Evolutionary conservation across 169 alveolate genomes (phyloP), one percentile per base, ranked within the genome.

Genomic region (Besnoitia besnoiti): DNA sequence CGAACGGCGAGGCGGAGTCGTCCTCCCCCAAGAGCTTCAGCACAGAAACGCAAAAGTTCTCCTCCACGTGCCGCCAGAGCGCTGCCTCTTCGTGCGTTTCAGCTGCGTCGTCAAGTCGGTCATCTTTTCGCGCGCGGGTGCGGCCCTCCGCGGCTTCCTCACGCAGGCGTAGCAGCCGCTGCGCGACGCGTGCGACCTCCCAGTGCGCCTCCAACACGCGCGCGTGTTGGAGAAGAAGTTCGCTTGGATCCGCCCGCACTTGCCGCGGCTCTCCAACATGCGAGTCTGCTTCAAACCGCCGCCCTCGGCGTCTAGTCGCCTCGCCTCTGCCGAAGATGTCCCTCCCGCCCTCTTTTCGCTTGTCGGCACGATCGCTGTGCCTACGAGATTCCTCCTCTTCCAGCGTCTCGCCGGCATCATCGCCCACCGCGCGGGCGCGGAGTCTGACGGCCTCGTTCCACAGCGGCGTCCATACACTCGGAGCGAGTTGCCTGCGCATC

Each of bases 111-210:
- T 10, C 59, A 16, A 2, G 42, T 8, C 21, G 14, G 39, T n/a
- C 80, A 42, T n/a, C 44, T 1, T 27, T 30, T 0, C 19, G 44
- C 82, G 39, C 8, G 39, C n/a, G 16, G 44, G 24, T 8, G 82
- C 1, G 1, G 47, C 46, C n/a, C 8, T 77, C 61, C n/a, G 1
- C 87, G 14, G 35, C 39, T 39, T 37, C 16, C 87, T 77, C 40
- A 0, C 55, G 1, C 59, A 37, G 47, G 27, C 19, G 40, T 5
- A 77, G 87, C 0, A 40, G 87, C 27, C 1, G 40, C 37, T 44
- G 49, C 7, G 87, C 49, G 7, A 77, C 40, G 44, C 87, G 87
- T 21, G 59, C 50, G 33, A 77, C 61, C 39, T 77, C 55, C 87
- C 87, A 77, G 87, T 42, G 40, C 10, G 87, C 87, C 37, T 10